Evolutionary conservation across 1,139 yeast genomes (phyloP), one percentile per base, ranked within the genome.

Genomic region (Suhomyces choctaworum): DNA sequence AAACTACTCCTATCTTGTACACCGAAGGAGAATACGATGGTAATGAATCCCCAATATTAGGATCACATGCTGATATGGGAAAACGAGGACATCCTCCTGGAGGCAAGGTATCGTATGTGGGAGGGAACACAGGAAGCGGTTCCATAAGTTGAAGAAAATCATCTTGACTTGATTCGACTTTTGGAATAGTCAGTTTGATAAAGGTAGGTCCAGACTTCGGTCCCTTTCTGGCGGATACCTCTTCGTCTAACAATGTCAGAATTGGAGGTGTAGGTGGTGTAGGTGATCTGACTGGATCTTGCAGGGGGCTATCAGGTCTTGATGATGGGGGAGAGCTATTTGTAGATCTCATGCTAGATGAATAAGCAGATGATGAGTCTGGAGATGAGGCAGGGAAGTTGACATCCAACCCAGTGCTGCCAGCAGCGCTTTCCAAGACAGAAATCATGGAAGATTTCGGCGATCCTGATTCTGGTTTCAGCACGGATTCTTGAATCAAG

Each of bases 21-120:
- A 78, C 75, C 0, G 87, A 69, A 0, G 90, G 84, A 0, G 69
- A 27, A 48, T 83, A 55, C 1, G 30, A 35, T 0, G 90, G 89
- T 7, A 80, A 65, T 3, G 20, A 16, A 15, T 30, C 31, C 1
- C 29, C 32, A 6, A 9, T 12, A 4, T 11, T 19, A 4, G 5
- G 7, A 10, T 21, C 36, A 9, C 27, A 20, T 3, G 24, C 13
- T 6, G 16, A 24, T n/a, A 80, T 60, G 0, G 88, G 85, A 48
- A 57, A 79, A 34, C 63, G 62, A 8, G 62, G 80, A 59, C 69
- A 73, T 13, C 76, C 76, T 1, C 76, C 76, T 0, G 76, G 76
- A 7, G 75, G 70, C 26, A 70, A 50, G 4, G 62, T 52, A 12
- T 50, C 51, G 41, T 78, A 78, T 4, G 54, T 46, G 2, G 83